Base-by-base conservation (phyloP, 495 filamentous ascomycete genomes). In the Penicillium egyptiacum region DNA sequence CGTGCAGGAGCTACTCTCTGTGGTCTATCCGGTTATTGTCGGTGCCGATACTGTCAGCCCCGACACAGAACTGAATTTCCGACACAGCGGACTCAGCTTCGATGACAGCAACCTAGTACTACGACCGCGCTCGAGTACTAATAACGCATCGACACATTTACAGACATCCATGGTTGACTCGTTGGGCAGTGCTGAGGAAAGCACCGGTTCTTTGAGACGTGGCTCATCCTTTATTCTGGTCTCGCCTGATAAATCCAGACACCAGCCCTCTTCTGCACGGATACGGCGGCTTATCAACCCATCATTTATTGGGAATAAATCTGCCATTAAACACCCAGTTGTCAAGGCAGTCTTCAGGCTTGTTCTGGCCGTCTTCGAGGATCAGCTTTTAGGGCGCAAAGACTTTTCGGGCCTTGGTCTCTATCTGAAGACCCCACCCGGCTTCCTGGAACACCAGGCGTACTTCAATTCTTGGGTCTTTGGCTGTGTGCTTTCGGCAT, bases 391-490 rank as follows among this genome's bases (percentile, higher is more conserved):
- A 40, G 79, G 81, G 33, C 85, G 89, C 31, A 93, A 96, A 69
- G 92, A 98, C 26, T 98, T 97, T 64, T 79, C 88, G 3, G 93
- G 95, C 3, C 87, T 98, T 50, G 90, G 90, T 0, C 73, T 98
- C 26, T 94, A 90, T 63, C 73, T 90, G n/a, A 96, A 94, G 67
- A 84, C 92, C 2, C 94, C 94, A 3, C 88, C 94, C 5, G 91
- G 93, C 2, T 96, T 93, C 65, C 82, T 91, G 63, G 93, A 97
- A 64, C 89, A 97, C 60, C 92, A 96, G 59, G 91, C 92, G 5
- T 93, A 90, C 67, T 96, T 98, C 64, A 90, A 92, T 68, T 95
- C 95, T 0, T 97, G 93, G 73, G 70, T 98, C 12, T 77, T 97
- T 16, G 82, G 83, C 31, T 88, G 86, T 52, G 83, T 88, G 9